phyloP scores from a whole-genome alignment of 805 yeast genomes.

The Helenozyma baotianmanensis region DNA sequence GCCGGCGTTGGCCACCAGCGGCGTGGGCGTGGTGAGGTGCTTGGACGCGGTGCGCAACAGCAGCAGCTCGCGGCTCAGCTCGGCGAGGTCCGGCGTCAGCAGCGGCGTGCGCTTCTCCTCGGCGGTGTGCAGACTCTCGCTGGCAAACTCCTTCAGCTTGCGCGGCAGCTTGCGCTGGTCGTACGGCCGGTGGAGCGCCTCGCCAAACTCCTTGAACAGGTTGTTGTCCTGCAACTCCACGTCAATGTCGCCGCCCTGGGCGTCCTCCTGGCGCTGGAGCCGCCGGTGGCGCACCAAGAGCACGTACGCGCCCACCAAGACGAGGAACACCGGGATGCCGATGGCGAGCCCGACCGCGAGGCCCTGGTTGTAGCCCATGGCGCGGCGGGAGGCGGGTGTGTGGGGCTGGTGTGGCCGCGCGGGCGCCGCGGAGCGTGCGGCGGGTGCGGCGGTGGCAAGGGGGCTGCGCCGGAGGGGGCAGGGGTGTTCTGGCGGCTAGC shows the following conservation, averaged over 20 bases:
- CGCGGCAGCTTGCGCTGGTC: constrained; percentile 5
- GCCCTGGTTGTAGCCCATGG: constrained; percentile 13
- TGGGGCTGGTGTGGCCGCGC: not conserved
- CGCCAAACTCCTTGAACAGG: constrained; percentile 32
- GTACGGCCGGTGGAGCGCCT: constrained; percentile 29
- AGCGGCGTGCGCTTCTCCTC: not conserved
- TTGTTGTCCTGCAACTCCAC: constrained; percentile 34
- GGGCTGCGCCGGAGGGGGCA: too few species aligned
- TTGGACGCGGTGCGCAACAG: not conserved
- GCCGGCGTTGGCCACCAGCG: not conserved
- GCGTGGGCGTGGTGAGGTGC: not conserved
- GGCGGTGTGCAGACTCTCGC: too few species aligned
- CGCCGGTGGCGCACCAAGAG: constrained; percentile 30
- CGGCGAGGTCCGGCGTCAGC: not conserved
- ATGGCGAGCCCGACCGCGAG: constrained; percentile 40
- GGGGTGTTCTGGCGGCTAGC: too few species aligned
- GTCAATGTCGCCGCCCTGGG: constrained; percentile 23
- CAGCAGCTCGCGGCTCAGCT: not conserved
- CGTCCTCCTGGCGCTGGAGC: constrained; percentile 30
- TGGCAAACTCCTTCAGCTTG: constrained; percentile 1
- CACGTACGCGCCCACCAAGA: constrained; percentile 18
- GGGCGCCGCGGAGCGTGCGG: not conserved
- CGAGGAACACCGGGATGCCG: constrained; percentile 34
- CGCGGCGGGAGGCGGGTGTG: not conserved
- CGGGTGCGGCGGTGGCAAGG: too few species aligned